Conservation (phyloP, 2,329 filamentous ascomycete genomes). For the Penicillium sp. region DNA sequence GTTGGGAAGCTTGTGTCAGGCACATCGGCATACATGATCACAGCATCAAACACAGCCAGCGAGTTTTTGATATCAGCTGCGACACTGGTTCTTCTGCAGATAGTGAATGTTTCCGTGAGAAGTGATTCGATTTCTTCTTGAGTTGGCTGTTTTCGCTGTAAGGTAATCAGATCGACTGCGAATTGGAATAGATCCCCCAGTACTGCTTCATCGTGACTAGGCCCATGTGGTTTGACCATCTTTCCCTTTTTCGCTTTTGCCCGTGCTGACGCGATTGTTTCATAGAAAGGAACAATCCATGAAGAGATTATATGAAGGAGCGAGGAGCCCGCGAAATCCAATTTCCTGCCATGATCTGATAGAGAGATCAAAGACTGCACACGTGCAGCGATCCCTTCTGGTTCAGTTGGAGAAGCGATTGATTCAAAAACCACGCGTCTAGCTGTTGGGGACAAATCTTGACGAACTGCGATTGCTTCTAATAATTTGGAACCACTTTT, state of each 20-base stretch:
- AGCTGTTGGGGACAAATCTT: conserved; percentile 39
- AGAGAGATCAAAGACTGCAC: conserved; percentile 42
- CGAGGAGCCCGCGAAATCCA: conserved; percentile 42
- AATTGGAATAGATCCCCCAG: conserved; percentile 44
- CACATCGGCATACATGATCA: conserved; percentile 43
- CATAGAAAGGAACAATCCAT: conserved; percentile 42
- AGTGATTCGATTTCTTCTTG: conserved; percentile 39
- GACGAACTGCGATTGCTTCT: conserved; percentile 39
- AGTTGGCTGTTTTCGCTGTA: conserved; percentile 41
- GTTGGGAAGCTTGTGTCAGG: conserved; percentile 39
- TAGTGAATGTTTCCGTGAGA: conserved; percentile 39
- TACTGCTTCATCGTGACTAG: conserved; percentile 36
- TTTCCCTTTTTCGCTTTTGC: conserved; percentile 41
- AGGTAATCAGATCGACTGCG: conserved; percentile 43
- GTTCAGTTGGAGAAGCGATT: conserved; percentile 34
- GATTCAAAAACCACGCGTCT: conserved; percentile 38
- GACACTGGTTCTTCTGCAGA: conserved; percentile 44
- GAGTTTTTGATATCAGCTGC: conserved; percentile 45
- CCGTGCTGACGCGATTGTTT: conserved; percentile 36
- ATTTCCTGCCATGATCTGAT: conserved; percentile 45
- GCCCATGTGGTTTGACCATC: conserved; percentile 30
- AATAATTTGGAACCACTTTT: conserved; percentile 37
- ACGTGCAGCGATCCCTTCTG: conserved; percentile 40
- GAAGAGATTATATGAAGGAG: conserved; percentile 42
- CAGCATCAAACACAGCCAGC: conserved; percentile 43